Percentiles rank a stretch among this genome's conserved stretches.
Evolutionary conservation across 257 asterid genomes (phyloP).

Genomic region (Solanum raphanifolium): DNA sequence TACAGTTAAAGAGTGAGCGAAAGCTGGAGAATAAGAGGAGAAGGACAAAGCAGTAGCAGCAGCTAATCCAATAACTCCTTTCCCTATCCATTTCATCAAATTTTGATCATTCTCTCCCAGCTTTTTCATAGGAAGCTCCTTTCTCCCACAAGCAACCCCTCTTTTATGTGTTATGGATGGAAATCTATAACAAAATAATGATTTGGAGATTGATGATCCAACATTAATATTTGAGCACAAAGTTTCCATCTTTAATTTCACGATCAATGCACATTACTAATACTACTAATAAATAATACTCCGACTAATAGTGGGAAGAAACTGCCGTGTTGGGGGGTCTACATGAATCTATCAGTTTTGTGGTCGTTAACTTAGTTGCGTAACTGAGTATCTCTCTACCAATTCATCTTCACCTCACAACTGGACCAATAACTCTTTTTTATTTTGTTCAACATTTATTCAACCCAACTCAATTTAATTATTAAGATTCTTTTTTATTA

Average conservation of each 20-base stretch:
- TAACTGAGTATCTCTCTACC: slow-evolving; percentile 20
- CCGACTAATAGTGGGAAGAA: background rate
- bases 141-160: slow-evolving; percentile 11
- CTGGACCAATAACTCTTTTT: slow-evolving; percentile 9
- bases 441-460: background rate
- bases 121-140: background rate
- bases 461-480: background rate
- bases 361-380: slow-evolving; percentile 52
- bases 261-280: background rate
- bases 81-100: slow-evolving; percentile 36
- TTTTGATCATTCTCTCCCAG: slow-evolving; percentile 16
- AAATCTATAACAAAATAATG: slow-evolving; percentile 16
- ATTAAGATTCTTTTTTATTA: too few species aligned
- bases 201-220: slow-evolving; percentile 26
- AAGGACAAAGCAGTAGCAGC: slow-evolving; percentile 67
- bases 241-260: slow-evolving; percentile 39
- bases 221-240: slow-evolving; percentile 40
- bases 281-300: background rate
- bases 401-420: background rate
- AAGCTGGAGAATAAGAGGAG: slow-evolving; percentile 46
- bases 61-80: slow-evolving; percentile 60
- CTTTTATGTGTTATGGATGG: slow-evolving; percentile 17
- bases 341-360: slow-evolving; percentile 44
- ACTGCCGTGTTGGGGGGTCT: slow-evolving; percentile 4
- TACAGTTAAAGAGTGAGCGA: slow-evolving; percentile 70